Evolutionary conservation across 257 asterid genomes (phyloP).

Genomic region (Salvia rosmarinus): DNA sequence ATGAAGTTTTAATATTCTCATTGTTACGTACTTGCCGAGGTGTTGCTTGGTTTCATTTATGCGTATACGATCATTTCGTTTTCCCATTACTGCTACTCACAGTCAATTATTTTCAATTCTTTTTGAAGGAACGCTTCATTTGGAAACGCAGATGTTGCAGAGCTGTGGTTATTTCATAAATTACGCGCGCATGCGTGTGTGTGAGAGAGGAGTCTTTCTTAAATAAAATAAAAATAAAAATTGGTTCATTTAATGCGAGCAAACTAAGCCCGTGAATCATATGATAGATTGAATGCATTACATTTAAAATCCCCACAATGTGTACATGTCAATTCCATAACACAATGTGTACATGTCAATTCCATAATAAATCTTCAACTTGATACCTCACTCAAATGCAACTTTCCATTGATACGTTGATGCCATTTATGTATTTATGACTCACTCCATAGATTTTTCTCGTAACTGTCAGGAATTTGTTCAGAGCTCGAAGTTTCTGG

Average conservation of each 20-base stretch:
- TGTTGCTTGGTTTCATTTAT: slow-evolving; percentile 17
- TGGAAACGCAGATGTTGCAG: slow-evolving; percentile 25
- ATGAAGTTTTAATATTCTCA: slow-evolving; percentile 4
- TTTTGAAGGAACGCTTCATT: slow-evolving; percentile 8
- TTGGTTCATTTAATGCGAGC: slow-evolving; percentile 52
- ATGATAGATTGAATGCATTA: slow-evolving; percentile 44
- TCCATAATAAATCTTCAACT: slow-evolving; percentile 31
- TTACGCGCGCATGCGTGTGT: neutral
- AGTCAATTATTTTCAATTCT: neutral
- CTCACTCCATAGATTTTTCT: slow-evolving; percentile 22
- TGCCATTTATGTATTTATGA: slow-evolving; percentile 27
- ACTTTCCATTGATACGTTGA: slow-evolving; percentile 30
- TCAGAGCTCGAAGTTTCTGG: slow-evolving; percentile 42
- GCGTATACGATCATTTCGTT: slow-evolving; percentile 8
- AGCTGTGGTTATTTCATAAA: slow-evolving; percentile 16
- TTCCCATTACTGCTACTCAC: neutral
- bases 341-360: slow-evolving; percentile 36
- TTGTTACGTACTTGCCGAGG: neutral
- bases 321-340: slow-evolving; percentile 33
- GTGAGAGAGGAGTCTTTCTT: slow-evolving; percentile 12
- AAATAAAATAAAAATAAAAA: neutral
- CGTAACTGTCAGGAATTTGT: slow-evolving; percentile 44
- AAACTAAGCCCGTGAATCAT: slow-evolving; percentile 60
- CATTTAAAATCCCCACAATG: slow-evolving; percentile 47
- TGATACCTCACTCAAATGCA: slow-evolving; percentile 34